Evolutionary conservation across 306 rosid species (phyloP).

Genomic region (Prosopis cineraria): DNA sequence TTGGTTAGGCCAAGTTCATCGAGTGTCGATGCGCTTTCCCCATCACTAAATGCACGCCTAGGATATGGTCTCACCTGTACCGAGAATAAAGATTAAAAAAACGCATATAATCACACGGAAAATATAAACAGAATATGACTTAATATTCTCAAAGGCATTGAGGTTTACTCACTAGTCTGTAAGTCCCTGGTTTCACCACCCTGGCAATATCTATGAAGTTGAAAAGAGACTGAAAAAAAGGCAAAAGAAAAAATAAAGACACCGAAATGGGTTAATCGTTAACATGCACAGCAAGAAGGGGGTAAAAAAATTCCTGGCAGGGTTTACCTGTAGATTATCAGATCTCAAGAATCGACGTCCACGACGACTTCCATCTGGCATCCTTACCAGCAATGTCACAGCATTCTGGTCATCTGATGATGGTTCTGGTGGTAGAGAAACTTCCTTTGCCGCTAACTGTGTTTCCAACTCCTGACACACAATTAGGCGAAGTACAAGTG

Average conservation of each 20-base stretch:
- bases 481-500: conserved; percentile 32
- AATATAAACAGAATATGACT: background rate
- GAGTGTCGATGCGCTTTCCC: conserved; percentile 61
- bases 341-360: conserved; percentile 95
- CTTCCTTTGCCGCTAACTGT: conserved; percentile 75
- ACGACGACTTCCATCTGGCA: conserved; percentile 97
- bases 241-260: background rate
- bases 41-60: conserved; percentile 78
- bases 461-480: conserved; percentile 84
- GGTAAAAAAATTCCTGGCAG: background rate
- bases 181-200: conserved; percentile 78
- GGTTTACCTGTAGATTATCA: conserved; percentile 76
- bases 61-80: conserved; percentile 96
- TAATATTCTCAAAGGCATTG: conserved; percentile 1
- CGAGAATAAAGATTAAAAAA: conserved; percentile 7
- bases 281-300: conserved; percentile 8
- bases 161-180: conserved; percentile 80
- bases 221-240: conserved; percentile 78
- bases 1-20: conserved; percentile 81
- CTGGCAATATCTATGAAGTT: conserved; percentile 85
- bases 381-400: conserved; percentile 78
- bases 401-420: conserved; percentile 74
- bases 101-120: background rate
- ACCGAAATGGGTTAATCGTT: conserved; percentile 18
- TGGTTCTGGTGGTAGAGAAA: conserved; percentile 82